Evolutionary conservation across 768 basidiomycete genomes (phyloP).

Genomic region (Hypsizygus marmoreus): DNA sequence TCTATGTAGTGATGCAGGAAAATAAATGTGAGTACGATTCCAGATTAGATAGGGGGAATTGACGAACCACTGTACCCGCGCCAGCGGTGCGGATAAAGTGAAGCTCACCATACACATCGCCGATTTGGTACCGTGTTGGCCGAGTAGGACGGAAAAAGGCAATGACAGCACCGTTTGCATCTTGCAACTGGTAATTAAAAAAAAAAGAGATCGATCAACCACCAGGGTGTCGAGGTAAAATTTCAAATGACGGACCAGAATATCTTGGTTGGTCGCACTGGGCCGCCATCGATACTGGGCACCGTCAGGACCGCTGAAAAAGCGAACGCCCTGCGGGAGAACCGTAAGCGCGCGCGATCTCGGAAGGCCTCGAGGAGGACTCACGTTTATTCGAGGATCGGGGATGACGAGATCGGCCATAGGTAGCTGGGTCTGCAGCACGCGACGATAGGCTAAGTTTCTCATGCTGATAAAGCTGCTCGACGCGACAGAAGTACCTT

Average conservation of each 20-base stretch:
- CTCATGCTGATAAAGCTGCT: conserved; percentile 17
- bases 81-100: conserved; percentile 81
- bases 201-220: conserved; percentile 18
- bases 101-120: conserved; percentile 85
- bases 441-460: conserved; percentile 28
- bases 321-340: conserved; percentile 53
- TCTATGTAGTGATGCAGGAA: conserved; percentile 51
- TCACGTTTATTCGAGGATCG: conserved; percentile 62
- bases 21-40: conserved; percentile 14
- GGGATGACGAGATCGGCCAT: conserved; percentile 83
- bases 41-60: conserved; percentile 17
- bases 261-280: conserved; percentile 55
- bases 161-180: conserved; percentile 66
- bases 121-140: conserved; percentile 79
- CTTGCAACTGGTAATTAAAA: conserved; percentile 74
- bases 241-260: conserved; percentile 49
- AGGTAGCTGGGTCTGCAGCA: conserved; percentile 65
- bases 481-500: conserved; percentile 51
- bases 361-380: conserved; percentile 25
- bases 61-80: conserved; percentile 76
- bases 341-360: conserved; percentile 17
- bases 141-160: conserved; percentile 81
- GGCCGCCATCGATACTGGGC: conserved; percentile 80
- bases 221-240: conserved; percentile 16
- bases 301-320: conserved; percentile 84